Percentiles rank a stretch among this genome's conserved stretches.
Conservation (phyloP, 257 asterid genomes). For the Mentha longifolia region DNA sequence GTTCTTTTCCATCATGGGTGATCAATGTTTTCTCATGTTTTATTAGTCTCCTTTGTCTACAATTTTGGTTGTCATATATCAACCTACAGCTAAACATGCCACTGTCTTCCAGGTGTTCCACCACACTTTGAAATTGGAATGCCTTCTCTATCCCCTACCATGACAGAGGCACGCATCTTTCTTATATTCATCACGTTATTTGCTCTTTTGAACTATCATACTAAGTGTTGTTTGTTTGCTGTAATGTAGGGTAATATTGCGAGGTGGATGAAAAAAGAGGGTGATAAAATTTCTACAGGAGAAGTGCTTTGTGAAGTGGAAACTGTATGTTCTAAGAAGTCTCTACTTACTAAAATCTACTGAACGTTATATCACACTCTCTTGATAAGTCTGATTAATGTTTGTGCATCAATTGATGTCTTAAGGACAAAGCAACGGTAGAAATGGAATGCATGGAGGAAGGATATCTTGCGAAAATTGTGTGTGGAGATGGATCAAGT, state of each 20-base stretch:
- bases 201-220: slow-evolving; percentile 23
- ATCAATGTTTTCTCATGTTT: background rate
- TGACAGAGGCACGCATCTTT: slow-evolving; percentile 78
- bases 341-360: slow-evolving; percentile 25
- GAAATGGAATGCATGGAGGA: slow-evolving; percentile 99
- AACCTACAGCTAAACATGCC: slow-evolving; percentile 27
- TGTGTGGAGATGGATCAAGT: slow-evolving; percentile 88
- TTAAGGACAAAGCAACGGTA: slow-evolving; percentile 95
- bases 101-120: slow-evolving; percentile 75
- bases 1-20: slow-evolving; percentile 27
- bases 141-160: slow-evolving; percentile 99
- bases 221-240: slow-evolving; percentile 30
- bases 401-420: slow-evolving; percentile 24
- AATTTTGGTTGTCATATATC: slow-evolving; percentile 25
- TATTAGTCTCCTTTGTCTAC: slow-evolving; percentile 6
- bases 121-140: slow-evolving; percentile 97
- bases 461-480: slow-evolving; percentile 92
- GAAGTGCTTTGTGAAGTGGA: slow-evolving; percentile 99
- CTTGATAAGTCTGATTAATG: slow-evolving; percentile 30
- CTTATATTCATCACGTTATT: slow-evolving; percentile 21
- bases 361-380: slow-evolving; percentile 15
- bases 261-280: slow-evolving; percentile 99
- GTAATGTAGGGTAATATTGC: slow-evolving; percentile 89
- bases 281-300: slow-evolving; percentile 89
- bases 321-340: slow-evolving; percentile 62